Evolutionary conservation across 257 asterid species (phyloP).

Genomic region (Galeopsis tetrahit): DNA sequence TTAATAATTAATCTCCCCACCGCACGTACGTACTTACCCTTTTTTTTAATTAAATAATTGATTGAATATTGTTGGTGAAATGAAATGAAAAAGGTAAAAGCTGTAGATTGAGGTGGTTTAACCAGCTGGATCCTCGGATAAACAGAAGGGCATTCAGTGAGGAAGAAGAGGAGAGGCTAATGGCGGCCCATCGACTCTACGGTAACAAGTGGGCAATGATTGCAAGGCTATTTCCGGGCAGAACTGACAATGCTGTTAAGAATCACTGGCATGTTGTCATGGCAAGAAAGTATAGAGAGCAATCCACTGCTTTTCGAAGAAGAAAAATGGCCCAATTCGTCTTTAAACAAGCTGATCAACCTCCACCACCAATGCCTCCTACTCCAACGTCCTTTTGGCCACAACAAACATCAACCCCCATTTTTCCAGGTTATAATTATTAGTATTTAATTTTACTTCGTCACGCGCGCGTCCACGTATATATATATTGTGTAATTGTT

Average conservation of each 20-base stretch:
- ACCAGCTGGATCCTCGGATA: slow-evolving; percentile 87
- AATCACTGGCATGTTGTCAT: slow-evolving; percentile 93
- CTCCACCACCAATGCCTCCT: no score
- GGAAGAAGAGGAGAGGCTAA: slow-evolving; percentile 84
- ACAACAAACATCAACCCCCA: slow-evolving; percentile 45
- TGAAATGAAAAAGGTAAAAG: slow-evolving; percentile 56
- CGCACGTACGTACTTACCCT: no score
- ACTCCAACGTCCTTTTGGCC: neutral
- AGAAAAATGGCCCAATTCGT: slow-evolving; percentile 73
- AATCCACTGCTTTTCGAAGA: slow-evolving; percentile 67
- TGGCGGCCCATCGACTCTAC: slow-evolving; percentile 89
- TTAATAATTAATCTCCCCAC: no score
- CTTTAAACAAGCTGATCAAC: slow-evolving; percentile 43
- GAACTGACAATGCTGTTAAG: slow-evolving; percentile 93
- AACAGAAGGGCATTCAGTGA: slow-evolving; percentile 81
- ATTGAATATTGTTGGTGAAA: no score
- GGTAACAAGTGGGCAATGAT: slow-evolving; percentile 98
- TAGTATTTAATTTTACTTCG: no score
- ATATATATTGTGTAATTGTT: no score
- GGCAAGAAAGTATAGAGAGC: slow-evolving; percentile 89
- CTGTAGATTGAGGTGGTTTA: slow-evolving; percentile 89
- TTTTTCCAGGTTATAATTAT: slow-evolving; percentile 68
- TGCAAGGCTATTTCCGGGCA: slow-evolving; percentile 84
- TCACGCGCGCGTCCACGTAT: no score
- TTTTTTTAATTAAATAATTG: no score